A percentile compares a stretch with the other conserved stretches of the same genome.
phyloP scores from a whole-genome alignment of 2,329 filamentous ascomycete species.

The Pleurostoma richardsiae region DNA sequence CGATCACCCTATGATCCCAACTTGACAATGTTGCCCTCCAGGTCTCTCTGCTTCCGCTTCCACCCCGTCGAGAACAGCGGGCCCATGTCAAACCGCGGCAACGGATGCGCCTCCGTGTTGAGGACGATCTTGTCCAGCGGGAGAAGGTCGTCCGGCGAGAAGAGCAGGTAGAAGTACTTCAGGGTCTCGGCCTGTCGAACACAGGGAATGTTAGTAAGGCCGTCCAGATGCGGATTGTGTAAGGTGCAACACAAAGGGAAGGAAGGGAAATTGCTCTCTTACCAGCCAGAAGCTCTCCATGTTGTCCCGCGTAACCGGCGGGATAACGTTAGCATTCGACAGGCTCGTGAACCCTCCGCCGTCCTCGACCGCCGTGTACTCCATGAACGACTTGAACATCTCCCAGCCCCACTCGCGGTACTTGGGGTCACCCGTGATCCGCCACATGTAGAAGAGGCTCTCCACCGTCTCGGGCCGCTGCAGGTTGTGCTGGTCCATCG shows the following conservation, averaged over 20 bases:
- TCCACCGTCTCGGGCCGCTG: slow-evolving; percentile 97
- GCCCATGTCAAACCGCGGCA: slow-evolving; percentile 81
- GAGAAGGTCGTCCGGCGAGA: slow-evolving; percentile 76
- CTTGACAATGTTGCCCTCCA: slow-evolving; percentile 31
- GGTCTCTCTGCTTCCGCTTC: slow-evolving; percentile 61
- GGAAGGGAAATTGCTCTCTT: slow-evolving; percentile 26
- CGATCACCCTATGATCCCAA: neutral
- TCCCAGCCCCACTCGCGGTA: slow-evolving; percentile 98
- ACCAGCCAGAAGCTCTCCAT: slow-evolving; percentile 99
- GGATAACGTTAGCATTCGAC: slow-evolving; percentile 66
- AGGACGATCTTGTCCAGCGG: slow-evolving; percentile 84
- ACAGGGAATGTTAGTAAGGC: slow-evolving; percentile 4
- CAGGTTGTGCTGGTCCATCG: slow-evolving; percentile 85
- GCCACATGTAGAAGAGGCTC: slow-evolving; percentile 96
- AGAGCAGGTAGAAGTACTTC: slow-evolving; percentile 96
- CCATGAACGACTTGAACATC: slow-evolving; percentile 91
- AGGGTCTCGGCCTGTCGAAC: slow-evolving; percentile 77
- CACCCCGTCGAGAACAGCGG: slow-evolving; percentile 76
- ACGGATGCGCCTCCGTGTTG: slow-evolving; percentile 91
- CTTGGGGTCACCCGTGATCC: slow-evolving; percentile 82
- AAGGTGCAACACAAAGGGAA: neutral
- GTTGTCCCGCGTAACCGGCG: slow-evolving; percentile 71
- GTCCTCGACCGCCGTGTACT: slow-evolving; percentile 74
- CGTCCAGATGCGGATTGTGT: neutral
- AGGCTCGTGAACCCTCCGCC: slow-evolving; percentile 80